Percentiles rank a stretch among this genome's conserved stretches.
Conservation (phyloP, 345 rosid genomes). For the Carallia pectinifolia region DNA sequence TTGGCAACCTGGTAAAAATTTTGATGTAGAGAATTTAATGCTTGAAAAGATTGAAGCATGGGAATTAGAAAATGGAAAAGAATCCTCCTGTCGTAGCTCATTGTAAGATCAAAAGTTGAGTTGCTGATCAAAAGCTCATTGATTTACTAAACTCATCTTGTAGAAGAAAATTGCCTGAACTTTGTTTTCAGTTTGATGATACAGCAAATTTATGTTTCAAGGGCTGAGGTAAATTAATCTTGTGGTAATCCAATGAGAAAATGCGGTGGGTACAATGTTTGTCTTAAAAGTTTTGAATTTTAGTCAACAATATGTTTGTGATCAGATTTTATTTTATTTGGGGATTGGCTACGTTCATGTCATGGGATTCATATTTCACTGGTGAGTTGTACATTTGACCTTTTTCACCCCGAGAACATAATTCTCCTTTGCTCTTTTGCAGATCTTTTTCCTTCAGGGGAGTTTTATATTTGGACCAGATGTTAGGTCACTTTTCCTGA, state of each 20-base stretch:
- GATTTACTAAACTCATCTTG: background rate
- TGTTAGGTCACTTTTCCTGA: constrained; percentile 60
- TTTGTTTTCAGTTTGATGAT: background rate
- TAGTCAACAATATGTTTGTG: background rate
- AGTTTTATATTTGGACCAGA: constrained; percentile 96
- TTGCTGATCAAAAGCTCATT: background rate
- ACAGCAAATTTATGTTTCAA: background rate
- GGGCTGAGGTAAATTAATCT: constrained; percentile 3
- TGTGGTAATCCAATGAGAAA: background rate
- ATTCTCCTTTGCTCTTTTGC: constrained; percentile 17
- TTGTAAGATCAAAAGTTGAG: background rate
- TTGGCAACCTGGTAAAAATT: background rate
- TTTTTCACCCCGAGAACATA: no score
- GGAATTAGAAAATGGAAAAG: background rate
- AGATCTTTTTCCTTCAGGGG: constrained; percentile 73
- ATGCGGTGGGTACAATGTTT: no score
- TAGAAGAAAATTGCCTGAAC: background rate
- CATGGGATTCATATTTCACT: no score
- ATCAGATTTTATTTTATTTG: background rate
- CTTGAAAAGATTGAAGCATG: background rate
- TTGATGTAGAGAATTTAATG: background rate
- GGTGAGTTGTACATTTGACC: no score
- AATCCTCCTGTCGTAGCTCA: background rate
- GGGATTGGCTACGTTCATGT: background rate
- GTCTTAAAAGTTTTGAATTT: background rate